Evolutionary conservation across 2,329 filamentous ascomycete genomes (phyloP), one percentile per base, ranked within the genome.

Genomic region (Paramyrothecium sp.): DNA sequence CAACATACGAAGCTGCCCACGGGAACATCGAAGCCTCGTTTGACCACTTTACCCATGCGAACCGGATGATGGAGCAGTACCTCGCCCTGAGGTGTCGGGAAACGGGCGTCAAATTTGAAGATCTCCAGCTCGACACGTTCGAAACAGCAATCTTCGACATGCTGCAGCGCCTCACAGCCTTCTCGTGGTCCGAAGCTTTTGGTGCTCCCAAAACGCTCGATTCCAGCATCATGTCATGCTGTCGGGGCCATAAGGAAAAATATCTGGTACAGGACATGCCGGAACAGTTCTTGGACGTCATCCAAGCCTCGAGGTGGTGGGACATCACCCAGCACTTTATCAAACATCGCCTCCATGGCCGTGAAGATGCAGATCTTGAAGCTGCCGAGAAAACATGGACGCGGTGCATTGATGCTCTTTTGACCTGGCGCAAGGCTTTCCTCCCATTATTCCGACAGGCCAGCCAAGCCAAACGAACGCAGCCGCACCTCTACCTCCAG

Each of bases 1-100:
- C 63, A 12, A 61, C 63, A 2, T 66, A 63, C 51, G 63, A 65
- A 38, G 59, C 65, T 47, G 22, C 65, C 12, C 61, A 62, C 1
- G 63, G 63, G 3, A 62, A 63, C 2, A 58, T 63, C 51, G 7
- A 38, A 3, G 57, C 61, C 8, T 63, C 64, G 10, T 55, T 57
- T 49, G 11, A 57, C 4, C 64, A 66, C 16, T 64, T 63, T 13
- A 55, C 57, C n/a, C 58, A 66, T 44, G 58, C 58, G 0, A 51
- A 51, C 19, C 64, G 61, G n/a, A 61, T 66, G 4, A 52, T 61
- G 17, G 54, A 63, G 17, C 58, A 54, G 3, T 66, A 66, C n/a
- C 64, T 66, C 11, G 16, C 52, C 17, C 47, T 57, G 19, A 54
- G 62, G 11, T 54, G 59, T 34, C 34, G 56, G 16, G 60, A 66